Conservation (phyloP, 768 basidiomycete species). For the Chiua virens region DNA sequence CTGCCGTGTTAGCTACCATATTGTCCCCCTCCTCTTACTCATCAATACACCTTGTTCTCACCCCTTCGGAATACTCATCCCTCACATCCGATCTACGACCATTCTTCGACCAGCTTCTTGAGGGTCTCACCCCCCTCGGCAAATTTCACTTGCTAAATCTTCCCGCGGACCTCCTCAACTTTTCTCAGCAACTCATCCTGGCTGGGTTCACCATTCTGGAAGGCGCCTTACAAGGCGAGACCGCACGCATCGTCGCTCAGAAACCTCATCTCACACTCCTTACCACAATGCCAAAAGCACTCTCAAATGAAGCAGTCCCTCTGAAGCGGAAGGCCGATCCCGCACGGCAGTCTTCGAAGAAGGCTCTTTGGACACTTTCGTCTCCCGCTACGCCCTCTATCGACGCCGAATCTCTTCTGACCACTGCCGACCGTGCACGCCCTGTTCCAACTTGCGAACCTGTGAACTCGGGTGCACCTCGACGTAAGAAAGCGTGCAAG, state of each 20-base stretch:
- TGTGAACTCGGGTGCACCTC: constrained; percentile 44
- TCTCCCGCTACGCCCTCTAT: constrained; percentile 71
- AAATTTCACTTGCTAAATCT: constrained; percentile 66
- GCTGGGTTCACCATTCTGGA: constrained; percentile 66
- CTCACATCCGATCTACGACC: constrained; percentile 51
- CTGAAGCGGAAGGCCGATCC: constrained; percentile 53
- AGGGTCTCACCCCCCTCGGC: constrained; percentile 64
- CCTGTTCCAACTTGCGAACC: constrained; percentile 81
- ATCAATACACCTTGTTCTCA: constrained; percentile 67
- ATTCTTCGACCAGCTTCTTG: constrained; percentile 60
- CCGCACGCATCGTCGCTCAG: constrained; percentile 60
- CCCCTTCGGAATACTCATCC: constrained; percentile 58
- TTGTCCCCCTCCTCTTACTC: constrained; percentile 56
- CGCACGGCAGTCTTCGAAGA: constrained; percentile 71
- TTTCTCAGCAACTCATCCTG: constrained; percentile 61
- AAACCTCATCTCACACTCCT: constrained; percentile 55
- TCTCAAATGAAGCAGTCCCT: constrained; percentile 39
- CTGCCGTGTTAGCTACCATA: constrained; percentile 48
- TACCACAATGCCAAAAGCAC: constrained; percentile 20
- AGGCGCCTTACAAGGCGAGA: constrained; percentile 31
- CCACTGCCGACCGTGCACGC: constrained; percentile 75
- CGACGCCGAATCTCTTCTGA: constrained; percentile 82
- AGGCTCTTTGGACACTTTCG: constrained; percentile 84
- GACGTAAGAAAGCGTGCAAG: constrained; percentile 92
- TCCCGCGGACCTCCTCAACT: constrained; percentile 38